These are phyloP conservation scores for Phoenix roebelenii DNA, from an alignment of 176 grass and related monocot genomes.

Conservation along the genomic window DNA sequence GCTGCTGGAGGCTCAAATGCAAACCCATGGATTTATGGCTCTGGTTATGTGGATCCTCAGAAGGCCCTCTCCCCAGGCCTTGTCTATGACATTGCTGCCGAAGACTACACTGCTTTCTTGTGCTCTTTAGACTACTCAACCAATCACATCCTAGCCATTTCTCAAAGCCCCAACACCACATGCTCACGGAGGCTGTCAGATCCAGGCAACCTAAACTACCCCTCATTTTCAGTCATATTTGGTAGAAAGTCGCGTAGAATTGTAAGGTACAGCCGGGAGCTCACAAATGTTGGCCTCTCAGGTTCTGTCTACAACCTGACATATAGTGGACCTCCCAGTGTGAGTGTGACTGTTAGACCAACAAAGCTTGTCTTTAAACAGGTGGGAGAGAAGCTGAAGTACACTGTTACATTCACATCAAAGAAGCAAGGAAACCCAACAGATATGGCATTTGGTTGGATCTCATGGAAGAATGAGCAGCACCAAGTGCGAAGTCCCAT, in stretches of 20 bases:
- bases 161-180: constrained; percentile 36
- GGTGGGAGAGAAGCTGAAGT: constrained; percentile 44
- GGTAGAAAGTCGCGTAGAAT: constrained; percentile 22
- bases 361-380: constrained; percentile 49
- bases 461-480: constrained; percentile 51
- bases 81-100: constrained; percentile 52
- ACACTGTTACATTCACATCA: constrained; percentile 51
- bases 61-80: constrained; percentile 74
- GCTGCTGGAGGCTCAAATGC: constrained; percentile 40
- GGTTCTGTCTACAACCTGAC: constrained; percentile 35
- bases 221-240: constrained; percentile 86
- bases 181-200: constrained; percentile 54
- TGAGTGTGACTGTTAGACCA: constrained; percentile 54
- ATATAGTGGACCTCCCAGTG: constrained; percentile 32
- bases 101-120: constrained; percentile 76
- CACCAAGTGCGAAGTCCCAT: constrained; percentile 67
- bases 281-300: constrained; percentile 58
- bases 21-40: constrained; percentile 65
- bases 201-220: constrained; percentile 84
- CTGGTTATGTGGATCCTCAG: constrained; percentile 68
- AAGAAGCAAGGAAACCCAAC: constrained; percentile 22
- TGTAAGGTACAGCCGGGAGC: constrained; percentile 59
- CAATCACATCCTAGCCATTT: constrained; percentile 54
- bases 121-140: constrained; percentile 52
- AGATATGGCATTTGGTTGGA: constrained; percentile 63